These are phyloP conservation scores for Zelonia costaricensis DNA, from an alignment of 208 protist species.

Conservation along the genomic window DNA sequence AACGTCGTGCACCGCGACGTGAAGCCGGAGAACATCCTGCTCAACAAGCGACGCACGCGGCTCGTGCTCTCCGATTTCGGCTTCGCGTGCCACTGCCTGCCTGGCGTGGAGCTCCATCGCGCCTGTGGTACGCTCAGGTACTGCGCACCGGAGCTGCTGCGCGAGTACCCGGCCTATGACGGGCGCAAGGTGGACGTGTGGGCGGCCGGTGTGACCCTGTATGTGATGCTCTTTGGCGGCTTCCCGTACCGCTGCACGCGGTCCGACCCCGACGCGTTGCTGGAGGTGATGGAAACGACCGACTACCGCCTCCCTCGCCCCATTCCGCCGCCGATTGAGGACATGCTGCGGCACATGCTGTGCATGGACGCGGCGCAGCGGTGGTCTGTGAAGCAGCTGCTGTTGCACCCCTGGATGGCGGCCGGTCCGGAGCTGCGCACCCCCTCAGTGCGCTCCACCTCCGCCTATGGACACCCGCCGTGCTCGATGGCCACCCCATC, in stretches of 20 bases:
- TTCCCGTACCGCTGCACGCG: conserved; percentile 90
- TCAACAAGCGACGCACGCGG: conserved; percentile 52
- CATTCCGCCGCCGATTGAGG: conserved; percentile 46
- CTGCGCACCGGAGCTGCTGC: conserved; percentile 83
- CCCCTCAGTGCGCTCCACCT: conserved; percentile 3
- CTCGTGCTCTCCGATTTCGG: conserved; percentile 88
- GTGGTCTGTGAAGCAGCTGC: conserved; percentile 79
- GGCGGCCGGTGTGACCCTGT: conserved; percentile 87
- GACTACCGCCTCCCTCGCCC: conserved; percentile 51
- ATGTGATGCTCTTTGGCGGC: conserved; percentile 89
- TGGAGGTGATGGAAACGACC: conserved; percentile 60
- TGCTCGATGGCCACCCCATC: not conserved
- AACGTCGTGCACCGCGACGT: conserved; percentile 89
- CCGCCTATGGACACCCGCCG: too few species aligned
- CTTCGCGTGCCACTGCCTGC: conserved; percentile 75
- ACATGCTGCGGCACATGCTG: conserved; percentile 80
- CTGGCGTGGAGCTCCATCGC: conserved; percentile 39
- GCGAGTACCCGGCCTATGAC: conserved; percentile 79
- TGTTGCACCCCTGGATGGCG: conserved; percentile 72
- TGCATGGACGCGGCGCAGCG: conserved; percentile 63
- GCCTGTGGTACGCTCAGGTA: conserved; percentile 83
- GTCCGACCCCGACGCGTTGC: conserved; percentile 48
- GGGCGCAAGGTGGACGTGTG: conserved; percentile 90
- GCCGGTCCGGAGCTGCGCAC: conserved; percentile 7
- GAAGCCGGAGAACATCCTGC: conserved; percentile 87